These are phyloP conservation scores for Coccinonectria pachysandricola DNA, from an alignment of 2,329 filamentous ascomycete species.

Conservation along the genomic window DNA sequence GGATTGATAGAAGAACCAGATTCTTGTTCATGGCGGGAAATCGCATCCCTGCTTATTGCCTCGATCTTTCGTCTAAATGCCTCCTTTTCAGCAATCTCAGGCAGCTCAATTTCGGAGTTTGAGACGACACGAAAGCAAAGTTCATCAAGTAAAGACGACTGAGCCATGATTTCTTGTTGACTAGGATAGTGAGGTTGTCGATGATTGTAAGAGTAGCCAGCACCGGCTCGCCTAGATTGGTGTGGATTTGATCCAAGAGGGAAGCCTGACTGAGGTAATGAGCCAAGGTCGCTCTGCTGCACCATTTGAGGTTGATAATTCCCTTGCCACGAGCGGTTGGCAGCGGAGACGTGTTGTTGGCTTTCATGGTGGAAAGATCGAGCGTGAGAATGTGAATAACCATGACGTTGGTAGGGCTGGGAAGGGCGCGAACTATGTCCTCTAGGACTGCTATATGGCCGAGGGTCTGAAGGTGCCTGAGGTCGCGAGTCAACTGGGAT, in stretches of 20 bases:
- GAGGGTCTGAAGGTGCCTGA: slow-evolving; percentile 19
- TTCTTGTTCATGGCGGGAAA: slow-evolving; percentile 41
- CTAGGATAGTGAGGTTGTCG: too few species aligned
- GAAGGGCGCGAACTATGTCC: slow-evolving; percentile 17
- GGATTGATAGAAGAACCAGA: slow-evolving; percentile 37
- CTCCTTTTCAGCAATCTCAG: slow-evolving; percentile 62
- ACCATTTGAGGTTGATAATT: too few species aligned
- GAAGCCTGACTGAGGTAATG: slow-evolving; percentile 3
- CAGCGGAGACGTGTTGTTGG: slow-evolving; percentile 8
- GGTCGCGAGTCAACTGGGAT: slow-evolving; percentile 43
- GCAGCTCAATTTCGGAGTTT: slow-evolving; percentile 49
- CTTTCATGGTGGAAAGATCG: slow-evolving; percentile 7
- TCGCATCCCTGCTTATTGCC: slow-evolving; percentile 48
- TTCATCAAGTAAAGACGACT: slow-evolving; percentile 38
- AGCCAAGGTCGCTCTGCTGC: too few species aligned
- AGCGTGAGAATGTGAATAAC: slow-evolving; percentile 13
- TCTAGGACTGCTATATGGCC: slow-evolving; percentile 20
- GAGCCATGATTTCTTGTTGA: slow-evolving; percentile 39
- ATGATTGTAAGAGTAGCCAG: slow-evolving; percentile 12
- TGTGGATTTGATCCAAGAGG: slow-evolving; percentile 3
- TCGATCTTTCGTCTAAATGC: slow-evolving; percentile 57
- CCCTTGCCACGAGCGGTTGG: slow-evolving; percentile 13
- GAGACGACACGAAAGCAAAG: slow-evolving; percentile 37
- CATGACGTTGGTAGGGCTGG: slow-evolving; percentile 14
- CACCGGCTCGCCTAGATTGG: slow-evolving; percentile 7